Evolutionary conservation across 176 grass and related monocot genomes (phyloP).

Genomic region (Secale cereale): DNA sequence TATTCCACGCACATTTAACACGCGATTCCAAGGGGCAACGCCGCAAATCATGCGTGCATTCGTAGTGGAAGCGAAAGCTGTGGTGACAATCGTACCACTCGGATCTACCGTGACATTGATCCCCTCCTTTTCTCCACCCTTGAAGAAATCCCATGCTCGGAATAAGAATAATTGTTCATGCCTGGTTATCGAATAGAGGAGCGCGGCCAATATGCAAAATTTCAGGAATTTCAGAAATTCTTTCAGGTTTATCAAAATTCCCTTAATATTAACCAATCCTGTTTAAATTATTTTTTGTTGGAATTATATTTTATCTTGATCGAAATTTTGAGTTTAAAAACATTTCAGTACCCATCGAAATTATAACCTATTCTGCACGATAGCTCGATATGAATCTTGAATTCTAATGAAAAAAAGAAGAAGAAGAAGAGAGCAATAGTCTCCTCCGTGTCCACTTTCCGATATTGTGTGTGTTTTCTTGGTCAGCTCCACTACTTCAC

Average conservation of each 20-base stretch:
- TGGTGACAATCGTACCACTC: not conserved
- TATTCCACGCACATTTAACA: not conserved
- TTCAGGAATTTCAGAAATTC: no score
- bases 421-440: not conserved
- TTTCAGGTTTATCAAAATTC: no score
- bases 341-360: no score
- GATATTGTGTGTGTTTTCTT: no score
- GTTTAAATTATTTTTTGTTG: no score
- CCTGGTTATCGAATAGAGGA: no score
- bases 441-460: not conserved
- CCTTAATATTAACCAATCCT: no score
- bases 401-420: no score
- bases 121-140: not conserved
- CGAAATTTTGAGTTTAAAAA: no score
- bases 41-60: not conserved
- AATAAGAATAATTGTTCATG: not conserved
- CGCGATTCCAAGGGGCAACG: not conserved
- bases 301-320: no score
- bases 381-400: not conserved
- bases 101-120: not conserved
- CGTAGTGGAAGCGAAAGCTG: not conserved
- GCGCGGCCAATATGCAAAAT: no score
- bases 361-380: not conserved
- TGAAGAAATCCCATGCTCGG: not conserved
- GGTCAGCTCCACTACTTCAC: not conserved